These are phyloP conservation scores for Fusarium agapanthi DNA, from an alignment of 2,329 filamentous ascomycete genomes.

Conservation along the genomic window DNA sequence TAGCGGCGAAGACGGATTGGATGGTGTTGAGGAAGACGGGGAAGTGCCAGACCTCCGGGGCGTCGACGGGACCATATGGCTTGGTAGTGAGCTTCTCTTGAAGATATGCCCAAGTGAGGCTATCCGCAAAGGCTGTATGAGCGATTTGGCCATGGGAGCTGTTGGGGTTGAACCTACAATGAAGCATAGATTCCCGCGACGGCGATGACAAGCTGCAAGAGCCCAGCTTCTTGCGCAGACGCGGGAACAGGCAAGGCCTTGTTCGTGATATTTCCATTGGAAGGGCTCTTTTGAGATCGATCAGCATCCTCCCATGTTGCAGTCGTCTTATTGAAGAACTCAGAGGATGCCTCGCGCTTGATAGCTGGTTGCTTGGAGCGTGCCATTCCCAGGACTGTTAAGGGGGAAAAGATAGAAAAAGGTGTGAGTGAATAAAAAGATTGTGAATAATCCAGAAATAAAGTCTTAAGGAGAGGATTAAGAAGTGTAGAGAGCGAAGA, in stretches of 20 bases:
- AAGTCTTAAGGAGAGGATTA: slow-evolving; percentile 12
- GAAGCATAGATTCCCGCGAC: slow-evolving; percentile 97
- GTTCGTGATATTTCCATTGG: slow-evolving; percentile 40
- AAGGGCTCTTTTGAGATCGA: slow-evolving; percentile 38
- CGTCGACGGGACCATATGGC: slow-evolving; percentile 72
- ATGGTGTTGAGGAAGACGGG: slow-evolving; percentile 96
- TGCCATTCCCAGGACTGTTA: slow-evolving; percentile 62
- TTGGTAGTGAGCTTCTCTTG: slow-evolving; percentile 98
- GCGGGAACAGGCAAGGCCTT: slow-evolving; percentile 40
- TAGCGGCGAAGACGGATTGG: slow-evolving; percentile 87
- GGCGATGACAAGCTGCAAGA: slow-evolving; percentile 81
- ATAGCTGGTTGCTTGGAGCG: slow-evolving; percentile 75
- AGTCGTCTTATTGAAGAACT: slow-evolving; percentile 65
- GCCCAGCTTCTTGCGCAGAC: slow-evolving; percentile 63
- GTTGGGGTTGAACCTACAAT: slow-evolving; percentile 70
- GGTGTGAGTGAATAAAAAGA: neutral
- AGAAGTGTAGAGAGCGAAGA: slow-evolving; percentile 21
- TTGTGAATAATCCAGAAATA: neutral
- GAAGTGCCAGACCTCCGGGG: slow-evolving; percentile 85
- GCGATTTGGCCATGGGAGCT: neutral
- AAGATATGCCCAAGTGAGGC: slow-evolving; percentile 93
- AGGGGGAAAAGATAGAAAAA: neutral
- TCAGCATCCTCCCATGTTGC: slow-evolving; percentile 48
- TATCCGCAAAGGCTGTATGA: slow-evolving; percentile 45
- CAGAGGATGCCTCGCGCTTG: slow-evolving; percentile 72